Percentiles rank a stretch among this genome's conserved stretches.
Evolutionary conservation across 305 asterid species (phyloP).

Genomic region (Fraxinus baroniana): DNA sequence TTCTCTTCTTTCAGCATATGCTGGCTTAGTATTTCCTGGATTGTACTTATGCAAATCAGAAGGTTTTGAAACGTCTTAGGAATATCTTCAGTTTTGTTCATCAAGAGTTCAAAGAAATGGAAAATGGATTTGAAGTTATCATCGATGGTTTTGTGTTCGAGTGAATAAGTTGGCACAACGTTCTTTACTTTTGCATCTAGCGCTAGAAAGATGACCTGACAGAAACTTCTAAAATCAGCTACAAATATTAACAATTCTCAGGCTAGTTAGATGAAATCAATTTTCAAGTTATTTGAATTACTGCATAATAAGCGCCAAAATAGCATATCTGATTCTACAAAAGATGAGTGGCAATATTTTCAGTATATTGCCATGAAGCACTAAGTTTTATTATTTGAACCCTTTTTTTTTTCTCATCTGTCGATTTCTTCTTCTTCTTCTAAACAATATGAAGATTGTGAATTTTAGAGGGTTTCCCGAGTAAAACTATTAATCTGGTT

Average conservation of each 20-base stretch:
- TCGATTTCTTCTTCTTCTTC: neutral
- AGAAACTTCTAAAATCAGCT: conserved; percentile 20
- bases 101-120: conserved; percentile 53
- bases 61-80: conserved; percentile 55
- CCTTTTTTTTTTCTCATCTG: neutral
- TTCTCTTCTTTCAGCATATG: conserved; percentile 91
- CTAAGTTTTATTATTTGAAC: neutral
- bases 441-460: neutral
- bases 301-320: neutral
- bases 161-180: conserved; percentile 56
- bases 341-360: neutral
- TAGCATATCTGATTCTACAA: neutral
- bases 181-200: conserved; percentile 71
- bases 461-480: neutral
- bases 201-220: conserved; percentile 81
- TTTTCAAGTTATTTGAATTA: conserved; percentile 5
- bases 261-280: conserved; percentile 10
- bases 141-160: conserved; percentile 66
- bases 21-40: conserved; percentile 58
- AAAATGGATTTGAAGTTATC: conserved; percentile 52
- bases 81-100: conserved; percentile 42
- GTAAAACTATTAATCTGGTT: neutral
- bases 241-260: neutral
- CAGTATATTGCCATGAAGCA: neutral
- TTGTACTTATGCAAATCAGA: conserved; percentile 54